Base-by-base conservation (phyloP, 2,329 filamentous ascomycete genomes). In the Graphiopsis chlorocephala region DNA sequence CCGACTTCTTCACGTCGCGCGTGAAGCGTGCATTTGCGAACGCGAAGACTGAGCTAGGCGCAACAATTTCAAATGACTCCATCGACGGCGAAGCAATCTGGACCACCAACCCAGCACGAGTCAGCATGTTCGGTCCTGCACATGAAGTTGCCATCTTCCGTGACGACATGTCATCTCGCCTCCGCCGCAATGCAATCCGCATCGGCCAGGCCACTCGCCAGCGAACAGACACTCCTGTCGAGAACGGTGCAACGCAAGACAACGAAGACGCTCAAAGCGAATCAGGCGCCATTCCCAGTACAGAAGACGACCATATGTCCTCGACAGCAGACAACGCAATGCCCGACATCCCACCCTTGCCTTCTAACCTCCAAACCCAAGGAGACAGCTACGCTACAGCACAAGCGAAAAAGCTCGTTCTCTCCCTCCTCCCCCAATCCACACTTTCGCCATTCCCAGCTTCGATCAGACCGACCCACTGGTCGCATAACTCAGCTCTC, bases 381-480 rank as follows among this genome's bases (percentile, higher is more conserved):
- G 31, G 23, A 17, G 59, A 62, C 23, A 33, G n/a, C 33, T 38
- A 62, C 47, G 59, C 47, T 10, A 45, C 68, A 25, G 23, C 64
- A 3, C 70, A 71, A 67, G 75, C 76, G n/a, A 74, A 76, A 58
- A 74, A 75, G 26, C 67, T 98, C 1, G 93, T 96, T 72, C 96
- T 97, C 75, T 97, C 94, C 0, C 77, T 99, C 11, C 84, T 99
- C 8, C 93, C 97, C 70, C 95, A 99, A 78, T 92, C 92, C 5
- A 90, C 92, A 68, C 84, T 99, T 12, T 88, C 91, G 0, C 95
- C 95, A 0, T 99, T 98, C 77, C 88, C 91, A 0, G 84, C 93
- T n/a, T 80, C 87, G 0, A 84, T 87, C 33, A 86, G 94, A 1
- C 95, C 95, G 0, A 86, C 97, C 4, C 86, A 96, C 69, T 98